phyloP scores from a whole-genome alignment of 306 rosid species.

The Lagenaria siceraria region DNA sequence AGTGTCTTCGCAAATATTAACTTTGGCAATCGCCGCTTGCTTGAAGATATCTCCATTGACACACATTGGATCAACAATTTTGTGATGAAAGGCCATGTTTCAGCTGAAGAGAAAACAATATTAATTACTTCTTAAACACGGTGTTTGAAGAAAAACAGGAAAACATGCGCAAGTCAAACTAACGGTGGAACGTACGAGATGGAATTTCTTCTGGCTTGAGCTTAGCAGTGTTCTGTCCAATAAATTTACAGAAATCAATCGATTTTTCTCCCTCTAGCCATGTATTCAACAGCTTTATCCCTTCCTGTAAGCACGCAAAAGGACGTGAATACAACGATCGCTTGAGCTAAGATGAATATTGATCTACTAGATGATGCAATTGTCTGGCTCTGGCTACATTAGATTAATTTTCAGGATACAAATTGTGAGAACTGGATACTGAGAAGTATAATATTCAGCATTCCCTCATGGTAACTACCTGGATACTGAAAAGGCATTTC shows the following conservation, averaged over 20 bases:
- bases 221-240: conserved; percentile 52
- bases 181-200: conserved; percentile 32
- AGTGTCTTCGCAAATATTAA: conserved; percentile 69
- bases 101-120: conserved; percentile 46
- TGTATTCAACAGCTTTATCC: conserved; percentile 64
- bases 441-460: neutral
- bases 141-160: neutral
- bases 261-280: conserved; percentile 90
- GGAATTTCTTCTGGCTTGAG: conserved; percentile 61
- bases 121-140: neutral
- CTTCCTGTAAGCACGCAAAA: conserved; percentile 39
- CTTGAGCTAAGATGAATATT: neutral
- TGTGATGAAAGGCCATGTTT: conserved; percentile 84
- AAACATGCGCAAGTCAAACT: neutral
- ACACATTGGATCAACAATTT: conserved; percentile 53
- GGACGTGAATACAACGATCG: neutral
- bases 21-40: conserved; percentile 60
- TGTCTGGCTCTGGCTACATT: neutral
- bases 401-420: neutral
- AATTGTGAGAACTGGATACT: neutral
- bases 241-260: conserved; percentile 51
- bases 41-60: conserved; percentile 61
- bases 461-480: neutral
- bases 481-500: neutral
- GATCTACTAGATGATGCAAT: neutral